A percentile compares a stretch with the other conserved stretches of the same genome.
These are phyloP conservation scores for Penicillium concentricum DNA, from an alignment of 2,329 filamentous ascomycete species.

Conservation along the genomic window DNA sequence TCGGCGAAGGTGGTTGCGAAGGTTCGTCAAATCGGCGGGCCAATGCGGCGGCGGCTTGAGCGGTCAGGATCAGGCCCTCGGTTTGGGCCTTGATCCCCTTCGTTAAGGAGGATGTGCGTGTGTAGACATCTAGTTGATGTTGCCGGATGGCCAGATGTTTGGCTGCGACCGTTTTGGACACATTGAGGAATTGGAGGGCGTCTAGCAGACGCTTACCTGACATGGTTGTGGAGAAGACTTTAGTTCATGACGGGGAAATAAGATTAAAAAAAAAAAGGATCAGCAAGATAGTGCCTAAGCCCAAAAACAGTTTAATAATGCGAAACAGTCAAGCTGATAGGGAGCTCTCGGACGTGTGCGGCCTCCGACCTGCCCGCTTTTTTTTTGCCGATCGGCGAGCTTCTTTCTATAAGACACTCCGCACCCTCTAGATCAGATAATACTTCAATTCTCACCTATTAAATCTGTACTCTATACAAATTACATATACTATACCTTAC, in stretches of 20 bases:
- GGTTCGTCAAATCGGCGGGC: slow-evolving; percentile 57
- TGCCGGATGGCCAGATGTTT: slow-evolving; percentile 61
- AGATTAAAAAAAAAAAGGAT: background rate
- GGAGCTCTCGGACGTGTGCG: slow-evolving; percentile 16
- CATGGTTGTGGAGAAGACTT: slow-evolving; percentile 38
- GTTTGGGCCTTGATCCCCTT: slow-evolving; percentile 62
- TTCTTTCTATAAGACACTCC: background rate
- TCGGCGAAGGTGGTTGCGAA: slow-evolving; percentile 29
- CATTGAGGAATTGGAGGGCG: slow-evolving; percentile 67
- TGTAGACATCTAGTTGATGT: slow-evolving; percentile 63
- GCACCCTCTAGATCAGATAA: background rate
- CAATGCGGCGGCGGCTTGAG: slow-evolving; percentile 60
- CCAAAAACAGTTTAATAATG: slow-evolving; percentile 2
- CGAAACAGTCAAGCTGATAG: slow-evolving; percentile 17
- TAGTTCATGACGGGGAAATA: slow-evolving; percentile 24
- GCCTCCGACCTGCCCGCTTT: slow-evolving; percentile 16
- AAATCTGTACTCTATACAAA: slow-evolving; percentile 1
- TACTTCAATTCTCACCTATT: background rate
- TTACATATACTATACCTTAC: background rate
- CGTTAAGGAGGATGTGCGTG: slow-evolving; percentile 62
- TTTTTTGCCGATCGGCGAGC: slow-evolving; percentile 13
- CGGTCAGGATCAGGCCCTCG: slow-evolving; percentile 60
- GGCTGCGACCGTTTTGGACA: slow-evolving; percentile 65
- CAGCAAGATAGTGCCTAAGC: background rate
- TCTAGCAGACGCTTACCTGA: slow-evolving; percentile 66